Base-by-base conservation (phyloP, 83 land plant genomes). In the Larix sibirica region DNA sequence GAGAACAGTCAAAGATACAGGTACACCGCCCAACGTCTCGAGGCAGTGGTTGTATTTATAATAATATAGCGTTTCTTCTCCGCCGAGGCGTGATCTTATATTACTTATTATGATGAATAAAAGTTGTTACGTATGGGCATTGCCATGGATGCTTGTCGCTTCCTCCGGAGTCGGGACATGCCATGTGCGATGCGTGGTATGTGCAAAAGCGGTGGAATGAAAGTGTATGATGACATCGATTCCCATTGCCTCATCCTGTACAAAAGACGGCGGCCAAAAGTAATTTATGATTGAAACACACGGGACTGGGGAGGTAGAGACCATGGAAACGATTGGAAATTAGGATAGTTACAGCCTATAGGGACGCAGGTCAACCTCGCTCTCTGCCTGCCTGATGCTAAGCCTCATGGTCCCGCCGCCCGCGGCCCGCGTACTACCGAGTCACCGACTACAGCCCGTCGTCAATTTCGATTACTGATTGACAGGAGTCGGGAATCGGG, bases 231-330 rank as follows among this genome's bases (percentile, higher is more conserved):
- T 5, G 38, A 7, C 56, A 5, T 5, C 9, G n/a, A 31, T 21
- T 9, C 7, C 16, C 42, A n/a, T 17, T 4, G 12, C 6, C 0
- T 4, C 47, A 3, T 6, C 0, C 59, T 75, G 33, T 75, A 23
- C 18, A 50, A 12, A 75, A 50, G 60, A 75, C 78, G 78, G 78
- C 78, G 78, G 78, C 78, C 7, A 75, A 75, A 16, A 40, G 60
- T 75, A 50, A 47, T 47, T 7, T 7, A 50, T 75, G 58, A 75
- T 75, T 50, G 76, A 71, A 36, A 8, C 2, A 47, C 50, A 50
- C 56, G 14, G 56, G 56, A 9, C 12, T 50, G 56, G 56, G 56
- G 56, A 50, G 28, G 28, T 28, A 28, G 28, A 20, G 68, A 9
- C 68, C 31, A 24, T 0, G 33, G 33, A 5, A 2, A 26, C 3